Evolutionary conservation across 768 basidiomycete species (phyloP).

Genomic region (Russula dissimulans): DNA sequence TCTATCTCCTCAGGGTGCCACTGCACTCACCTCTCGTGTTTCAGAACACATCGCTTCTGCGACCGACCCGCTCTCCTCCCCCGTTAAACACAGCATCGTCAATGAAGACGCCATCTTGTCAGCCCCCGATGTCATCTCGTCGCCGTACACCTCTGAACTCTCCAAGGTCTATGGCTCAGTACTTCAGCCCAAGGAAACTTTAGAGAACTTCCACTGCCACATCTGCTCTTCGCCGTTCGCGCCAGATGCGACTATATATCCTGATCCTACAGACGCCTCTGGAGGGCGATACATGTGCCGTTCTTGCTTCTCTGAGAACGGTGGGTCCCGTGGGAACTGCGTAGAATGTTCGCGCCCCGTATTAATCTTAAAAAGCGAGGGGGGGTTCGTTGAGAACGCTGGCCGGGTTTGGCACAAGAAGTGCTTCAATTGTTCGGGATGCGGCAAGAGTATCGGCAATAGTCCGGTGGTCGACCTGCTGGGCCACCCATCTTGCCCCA

Average conservation of each 20-base stretch:
- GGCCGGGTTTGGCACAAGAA: slow-evolving; percentile 72
- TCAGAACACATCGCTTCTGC: slow-evolving; percentile 50
- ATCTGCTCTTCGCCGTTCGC: slow-evolving; percentile 56
- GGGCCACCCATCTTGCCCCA: slow-evolving; percentile 68
- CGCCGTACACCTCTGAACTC: slow-evolving; percentile 45
- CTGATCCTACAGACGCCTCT: slow-evolving; percentile 40
- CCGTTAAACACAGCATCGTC: slow-evolving; percentile 38
- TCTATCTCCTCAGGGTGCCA: slow-evolving; percentile 43
- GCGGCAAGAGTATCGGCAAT: slow-evolving; percentile 63
- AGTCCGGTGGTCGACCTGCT: slow-evolving; percentile 76
- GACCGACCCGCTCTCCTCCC: slow-evolving; percentile 43
- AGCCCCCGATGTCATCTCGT: slow-evolving; percentile 49
- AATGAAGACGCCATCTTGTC: slow-evolving; percentile 29
- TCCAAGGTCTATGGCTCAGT: slow-evolving; percentile 83
- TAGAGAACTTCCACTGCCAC: slow-evolving; percentile 61
- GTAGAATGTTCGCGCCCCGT: slow-evolving; percentile 60
- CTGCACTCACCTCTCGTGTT: slow-evolving; percentile 38
- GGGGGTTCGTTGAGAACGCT: slow-evolving; percentile 63
- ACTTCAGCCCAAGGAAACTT: slow-evolving; percentile 65
- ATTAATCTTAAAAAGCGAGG: slow-evolving; percentile 65
- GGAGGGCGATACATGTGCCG: slow-evolving; percentile 57
- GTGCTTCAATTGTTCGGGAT: slow-evolving; percentile 70
- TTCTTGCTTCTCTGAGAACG: slow-evolving; percentile 58
- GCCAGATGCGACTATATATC: slow-evolving; percentile 82
- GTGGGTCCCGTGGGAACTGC: slow-evolving; percentile 72